Evolutionary conservation across 768 basidiomycete genomes (phyloP).

Genomic region (Pleurotus djamor): DNA sequence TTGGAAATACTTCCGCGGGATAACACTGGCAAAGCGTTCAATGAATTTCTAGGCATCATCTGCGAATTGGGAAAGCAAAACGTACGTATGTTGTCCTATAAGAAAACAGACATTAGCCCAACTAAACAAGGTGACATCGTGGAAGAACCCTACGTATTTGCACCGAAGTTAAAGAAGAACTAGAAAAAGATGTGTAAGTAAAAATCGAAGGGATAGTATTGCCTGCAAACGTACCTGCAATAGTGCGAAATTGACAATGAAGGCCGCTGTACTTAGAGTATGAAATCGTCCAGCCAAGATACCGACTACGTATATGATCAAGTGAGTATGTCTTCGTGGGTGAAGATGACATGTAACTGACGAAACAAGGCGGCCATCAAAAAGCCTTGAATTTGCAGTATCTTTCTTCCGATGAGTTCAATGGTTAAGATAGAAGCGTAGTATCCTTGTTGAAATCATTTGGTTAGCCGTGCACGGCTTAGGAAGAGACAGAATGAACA

Average conservation of each 20-base stretch:
- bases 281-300: slow-evolving; percentile 70
- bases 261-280: slow-evolving; percentile 50
- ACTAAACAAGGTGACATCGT: background rate
- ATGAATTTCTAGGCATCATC: background rate
- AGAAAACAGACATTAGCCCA: background rate
- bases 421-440: slow-evolving; percentile 68
- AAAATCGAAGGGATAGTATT: background rate
- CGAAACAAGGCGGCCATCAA: slow-evolving; percentile 63
- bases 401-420: slow-evolving; percentile 71
- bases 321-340: too few relatives aligned
- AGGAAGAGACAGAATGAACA: background rate
- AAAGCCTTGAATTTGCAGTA: slow-evolving; percentile 78
- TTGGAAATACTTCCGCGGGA: slow-evolving; percentile 81
- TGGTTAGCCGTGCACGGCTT: slow-evolving; percentile 13
- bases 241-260: slow-evolving; percentile 72
- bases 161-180: slow-evolving; percentile 86
- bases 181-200: slow-evolving; percentile 15
- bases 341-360: slow-evolving; percentile 21
- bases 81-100: slow-evolving; percentile 51
- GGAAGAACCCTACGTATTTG: slow-evolving; percentile 51
- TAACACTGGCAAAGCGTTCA: slow-evolving; percentile 48
- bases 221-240: slow-evolving; percentile 42
- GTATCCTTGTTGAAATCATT: slow-evolving; percentile 44
- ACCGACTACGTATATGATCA: slow-evolving; percentile 38
- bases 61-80: background rate